phyloP scores from a whole-genome alignment of 148 eudicot genomes.

The Rhododendron williamsianum region DNA sequence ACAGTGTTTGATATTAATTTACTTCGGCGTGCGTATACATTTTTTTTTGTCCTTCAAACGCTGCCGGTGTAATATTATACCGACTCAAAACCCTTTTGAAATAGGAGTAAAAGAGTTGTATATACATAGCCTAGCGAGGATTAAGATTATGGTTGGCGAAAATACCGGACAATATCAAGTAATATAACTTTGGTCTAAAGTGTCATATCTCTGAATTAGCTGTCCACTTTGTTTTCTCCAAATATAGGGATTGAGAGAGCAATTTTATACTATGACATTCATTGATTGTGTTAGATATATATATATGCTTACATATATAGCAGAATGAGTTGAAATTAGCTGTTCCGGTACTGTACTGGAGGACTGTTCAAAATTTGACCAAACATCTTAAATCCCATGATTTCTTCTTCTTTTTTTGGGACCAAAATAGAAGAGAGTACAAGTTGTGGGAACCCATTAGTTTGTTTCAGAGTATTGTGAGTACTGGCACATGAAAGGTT shows the following conservation, averaged over 20 bases:
- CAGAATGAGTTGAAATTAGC: background rate
- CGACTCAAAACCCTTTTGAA: no score
- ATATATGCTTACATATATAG: background rate
- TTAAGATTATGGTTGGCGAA: background rate
- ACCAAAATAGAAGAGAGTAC: background rate
- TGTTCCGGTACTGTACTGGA: background rate
- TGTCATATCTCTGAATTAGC: background rate
- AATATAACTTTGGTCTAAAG: background rate
- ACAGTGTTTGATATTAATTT: no score
- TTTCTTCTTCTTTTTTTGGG: background rate
- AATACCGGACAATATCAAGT: background rate
- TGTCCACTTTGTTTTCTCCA: background rate
- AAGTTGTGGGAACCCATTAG: background rate
- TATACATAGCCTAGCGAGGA: background rate
- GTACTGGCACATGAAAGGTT: background rate
- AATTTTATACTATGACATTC: background rate
- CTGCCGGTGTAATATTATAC: no score
- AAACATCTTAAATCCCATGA: background rate
- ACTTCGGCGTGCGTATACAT: no score
- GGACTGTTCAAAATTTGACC: background rate
- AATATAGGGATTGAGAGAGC: background rate
- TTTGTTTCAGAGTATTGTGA: background rate
- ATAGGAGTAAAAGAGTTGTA: background rate
- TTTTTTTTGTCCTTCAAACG: no score
- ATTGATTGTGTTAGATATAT: background rate